These are phyloP conservation scores for Diaporthe sp. DNA, from an alignment of 2,329 filamentous ascomycete genomes.

Conservation along the genomic window DNA sequence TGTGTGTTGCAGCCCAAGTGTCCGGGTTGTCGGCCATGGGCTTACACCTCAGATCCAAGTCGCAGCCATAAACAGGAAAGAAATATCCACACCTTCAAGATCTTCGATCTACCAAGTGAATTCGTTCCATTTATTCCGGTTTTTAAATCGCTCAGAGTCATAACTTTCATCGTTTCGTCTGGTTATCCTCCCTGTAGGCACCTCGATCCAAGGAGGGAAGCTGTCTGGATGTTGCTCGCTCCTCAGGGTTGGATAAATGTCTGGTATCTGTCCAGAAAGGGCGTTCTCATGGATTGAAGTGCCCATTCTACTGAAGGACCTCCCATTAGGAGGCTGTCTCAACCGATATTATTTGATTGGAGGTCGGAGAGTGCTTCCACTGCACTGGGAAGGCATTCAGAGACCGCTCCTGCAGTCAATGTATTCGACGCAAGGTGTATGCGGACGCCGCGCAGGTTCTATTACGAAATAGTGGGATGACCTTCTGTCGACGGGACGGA, in stretches of 20 bases:
- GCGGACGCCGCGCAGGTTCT: neutral
- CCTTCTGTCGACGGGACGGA: neutral
- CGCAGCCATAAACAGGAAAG: neutral
- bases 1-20: neutral
- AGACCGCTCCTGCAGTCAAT: neutral
- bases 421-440: neutral
- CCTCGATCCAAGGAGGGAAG: too few relatives aligned
- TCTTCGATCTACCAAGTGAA: neutral
- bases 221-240: neutral
- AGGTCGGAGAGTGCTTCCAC: neutral
- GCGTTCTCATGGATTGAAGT: neutral
- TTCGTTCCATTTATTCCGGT: too few relatives aligned
- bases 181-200: neutral
- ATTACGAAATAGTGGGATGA: neutral
- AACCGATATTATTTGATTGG: neutral
- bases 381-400: neutral
- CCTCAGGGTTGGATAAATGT: neutral
- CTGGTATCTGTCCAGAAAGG: neutral
- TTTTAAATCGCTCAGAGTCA: neutral
- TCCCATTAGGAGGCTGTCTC: neutral
- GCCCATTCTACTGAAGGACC: too few relatives aligned
- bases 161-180: neutral
- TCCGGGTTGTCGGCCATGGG: neutral
- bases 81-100: neutral
- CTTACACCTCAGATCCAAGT: neutral